Base-by-base conservation (phyloP, 1,284 basidiomycete genomes). In the Crucibulum parvulum region DNA sequence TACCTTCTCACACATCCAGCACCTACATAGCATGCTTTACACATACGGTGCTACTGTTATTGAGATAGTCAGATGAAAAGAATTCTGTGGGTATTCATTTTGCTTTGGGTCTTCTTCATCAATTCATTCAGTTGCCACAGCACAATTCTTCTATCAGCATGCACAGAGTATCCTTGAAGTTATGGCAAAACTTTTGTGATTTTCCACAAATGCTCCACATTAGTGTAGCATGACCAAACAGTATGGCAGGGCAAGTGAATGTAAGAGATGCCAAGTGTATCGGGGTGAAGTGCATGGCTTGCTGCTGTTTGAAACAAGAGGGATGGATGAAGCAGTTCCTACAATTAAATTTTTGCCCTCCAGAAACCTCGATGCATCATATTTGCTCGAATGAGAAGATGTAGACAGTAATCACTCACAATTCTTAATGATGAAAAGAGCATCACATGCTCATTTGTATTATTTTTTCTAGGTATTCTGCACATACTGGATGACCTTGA, bases 11-110 rank as follows among this genome's bases (percentile, higher is more conserved):
- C 95, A 99, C 72, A 91, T 99, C 11, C 87, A 92, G 56, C 85
- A 96, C 11, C 79, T 99, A 41, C 95, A 98, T 70, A 90, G 87
- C 58, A 93, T 99, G 86, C 78, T 97, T 1, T 96, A 95, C 70
- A 95, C 94, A 0, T 99, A 99, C 74, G 93, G 94, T 0, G 93
- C 95, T 1, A 95, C 96, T 0, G 85, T 98, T 1, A 85, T 97
- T 10, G 97, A 99, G 76, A 89, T 97, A 39, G 92, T 97, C 0
- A 83, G 96, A 57, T 81, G 97, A 56, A 92, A 93, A 63, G 94
- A 97, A 72, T 98, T 97, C 73, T 84, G 91, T 88, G 63, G 77
- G 84, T 73, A 57, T 38, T 43, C 1, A 58, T 50, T 11, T 39
- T 18, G 10, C 37, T 52, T 15, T 45, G 2, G 55, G n/a, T 34